Evolutionary conservation across 2,329 filamentous ascomycete genomes (phyloP), one percentile per base, ranked within the genome.

Genomic region (Aureobasidium sp.): DNA sequence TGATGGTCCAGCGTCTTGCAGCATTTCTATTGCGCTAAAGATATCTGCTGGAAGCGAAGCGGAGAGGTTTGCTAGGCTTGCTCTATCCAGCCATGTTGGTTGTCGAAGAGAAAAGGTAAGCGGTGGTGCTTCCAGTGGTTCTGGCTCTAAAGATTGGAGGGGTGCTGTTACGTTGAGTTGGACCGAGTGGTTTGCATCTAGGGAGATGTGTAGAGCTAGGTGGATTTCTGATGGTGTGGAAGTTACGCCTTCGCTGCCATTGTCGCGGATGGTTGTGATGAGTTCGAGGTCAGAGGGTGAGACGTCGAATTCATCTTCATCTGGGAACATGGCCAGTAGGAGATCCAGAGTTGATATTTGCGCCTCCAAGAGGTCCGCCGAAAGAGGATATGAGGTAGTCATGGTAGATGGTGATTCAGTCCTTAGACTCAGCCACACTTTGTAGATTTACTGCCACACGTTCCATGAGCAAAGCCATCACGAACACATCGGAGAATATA

Each of bases 81-180:
- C 72, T 59, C 73, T 78, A 53, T 69, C 78, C 65, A 79, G 70
- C 77, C 77, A 80, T 0, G 64, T 60, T 1, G 77, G 75, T 39
- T 79, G 76, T 6, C 73, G 73, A 8, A 78, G 60, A 3, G 71
- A 68, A 7, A 72, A 65, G n/a, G 61, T 67, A 2, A 72, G 63
- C 3, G 65, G 61, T 1, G 76, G 74, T 1, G 74, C 63, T 12
- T 77, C 72, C 0, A 59, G 61, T 1, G 61, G 55, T 2, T 50
- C 22, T 6, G 32, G 1, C 7, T 56, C 56, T 12, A 22, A 22
- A 7, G 21, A 55, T 4, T 56, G 39, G 14, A 74, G 53, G 0
- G 72, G 71, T 1, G 73, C 57, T 0, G 60, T 59, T 17, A 75
- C 59, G 17, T 66, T 67, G 17, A 74, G 62, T 25, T 68, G 62